phyloP scores from a whole-genome alignment of 495 filamentous ascomycete genomes.

The Gamarada debralockiae region DNA sequence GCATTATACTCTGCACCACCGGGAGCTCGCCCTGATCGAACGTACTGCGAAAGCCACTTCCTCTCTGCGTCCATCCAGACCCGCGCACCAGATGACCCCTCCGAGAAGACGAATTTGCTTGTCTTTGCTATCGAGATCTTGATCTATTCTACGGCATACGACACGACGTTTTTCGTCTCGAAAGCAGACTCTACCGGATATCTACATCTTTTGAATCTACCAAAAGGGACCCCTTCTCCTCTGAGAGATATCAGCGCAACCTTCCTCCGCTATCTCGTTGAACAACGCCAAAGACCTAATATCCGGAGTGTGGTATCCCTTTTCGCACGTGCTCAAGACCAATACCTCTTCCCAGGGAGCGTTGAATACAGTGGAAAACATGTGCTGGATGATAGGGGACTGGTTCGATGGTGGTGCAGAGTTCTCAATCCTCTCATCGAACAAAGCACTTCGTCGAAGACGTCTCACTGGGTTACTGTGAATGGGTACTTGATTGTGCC shows the following conservation, averaged over 20 bases:
- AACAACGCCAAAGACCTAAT: conserved; percentile 59
- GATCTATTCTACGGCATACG: conserved; percentile 69
- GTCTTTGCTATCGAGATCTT: conserved; percentile 66
- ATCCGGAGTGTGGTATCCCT: conserved; percentile 79
- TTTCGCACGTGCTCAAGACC: conserved; percentile 87
- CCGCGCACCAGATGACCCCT: neutral
- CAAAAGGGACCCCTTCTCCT: conserved; percentile 62
- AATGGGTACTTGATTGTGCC: conserved; percentile 84
- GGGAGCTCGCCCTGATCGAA: conserved; percentile 60
- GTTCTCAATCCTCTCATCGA: conserved; percentile 74
- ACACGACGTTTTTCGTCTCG: conserved; percentile 87
- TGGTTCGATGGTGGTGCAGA: conserved; percentile 95
- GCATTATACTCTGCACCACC: conserved; percentile 80
- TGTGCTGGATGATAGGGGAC: conserved; percentile 82
- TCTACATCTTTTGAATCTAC: conserved; percentile 59
- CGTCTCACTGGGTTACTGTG: conserved; percentile 32
- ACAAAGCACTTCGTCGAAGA: neutral
- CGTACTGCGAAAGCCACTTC: conserved; percentile 88
- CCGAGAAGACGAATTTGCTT: conserved; percentile 38
- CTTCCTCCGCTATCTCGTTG: conserved; percentile 73
- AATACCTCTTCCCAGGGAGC: conserved; percentile 93
- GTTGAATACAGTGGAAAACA: conserved; percentile 83
- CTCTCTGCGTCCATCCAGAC: conserved; percentile 60
- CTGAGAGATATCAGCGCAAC: conserved; percentile 66
- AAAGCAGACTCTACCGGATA: conserved; percentile 97